Conservation (phyloP, 1,284 basidiomycete species). For the Austroboletus olivaceoglutinosus region DNA sequence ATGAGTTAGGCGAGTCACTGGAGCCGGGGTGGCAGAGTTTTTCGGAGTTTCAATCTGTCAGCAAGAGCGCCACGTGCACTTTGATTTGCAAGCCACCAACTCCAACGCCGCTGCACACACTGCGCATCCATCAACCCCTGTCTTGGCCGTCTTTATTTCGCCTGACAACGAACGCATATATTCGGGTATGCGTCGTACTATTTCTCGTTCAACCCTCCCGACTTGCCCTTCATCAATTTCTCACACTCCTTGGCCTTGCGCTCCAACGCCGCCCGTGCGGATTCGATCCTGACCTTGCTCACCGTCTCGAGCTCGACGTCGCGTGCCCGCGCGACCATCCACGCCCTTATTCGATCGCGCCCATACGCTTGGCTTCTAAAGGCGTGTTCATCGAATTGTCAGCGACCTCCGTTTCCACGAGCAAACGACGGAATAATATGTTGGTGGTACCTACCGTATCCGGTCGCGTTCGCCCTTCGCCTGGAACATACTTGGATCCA, state of each 20-base stretch:
- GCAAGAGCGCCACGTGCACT: no score
- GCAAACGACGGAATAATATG: neutral
- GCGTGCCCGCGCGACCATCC: slow-evolving; percentile 51
- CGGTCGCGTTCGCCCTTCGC: slow-evolving; percentile 52
- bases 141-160: slow-evolving; percentile 61
- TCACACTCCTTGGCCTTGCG: slow-evolving; percentile 84
- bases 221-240: slow-evolving; percentile 76
- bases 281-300: slow-evolving; percentile 66
- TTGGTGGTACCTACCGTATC: slow-evolving; percentile 51
- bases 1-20: no score
- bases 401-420: neutral
- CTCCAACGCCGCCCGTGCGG: slow-evolving; percentile 65
- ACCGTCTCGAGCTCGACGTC: slow-evolving; percentile 67
- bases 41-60: no score
- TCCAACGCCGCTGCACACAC: slow-evolving; percentile 65
- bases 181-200: slow-evolving; percentile 75
- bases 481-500: slow-evolving; percentile 47
- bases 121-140: slow-evolving; percentile 65
- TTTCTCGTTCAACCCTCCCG: slow-evolving; percentile 73
- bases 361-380: slow-evolving; percentile 73
- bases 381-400: neutral
- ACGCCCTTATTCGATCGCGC: slow-evolving; percentile 70
- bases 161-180: slow-evolving; percentile 73
- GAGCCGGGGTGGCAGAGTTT: no score
- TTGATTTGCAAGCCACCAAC: no score